phyloP scores from a whole-genome alignment of 139 green algal species.

The Asterochloris sp. region DNA sequence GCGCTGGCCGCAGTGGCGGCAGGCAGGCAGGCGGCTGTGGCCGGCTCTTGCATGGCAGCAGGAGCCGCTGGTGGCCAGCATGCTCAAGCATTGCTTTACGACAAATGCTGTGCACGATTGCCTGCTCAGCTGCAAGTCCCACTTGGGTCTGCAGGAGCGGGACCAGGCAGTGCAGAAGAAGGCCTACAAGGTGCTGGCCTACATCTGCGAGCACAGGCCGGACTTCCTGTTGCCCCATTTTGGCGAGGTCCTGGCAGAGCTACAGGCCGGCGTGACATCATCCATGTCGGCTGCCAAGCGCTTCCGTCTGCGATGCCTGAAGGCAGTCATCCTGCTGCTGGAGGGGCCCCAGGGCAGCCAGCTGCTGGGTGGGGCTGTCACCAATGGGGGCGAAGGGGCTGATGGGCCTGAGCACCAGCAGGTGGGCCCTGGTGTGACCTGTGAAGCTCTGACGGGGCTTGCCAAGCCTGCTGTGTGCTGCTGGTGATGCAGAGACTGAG shows the following conservation, averaged over 20 bases:
- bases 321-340: conserved; percentile 44
- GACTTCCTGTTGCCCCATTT: conserved; percentile 38
- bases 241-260: conserved; percentile 44
- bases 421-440: too few species aligned
- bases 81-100: not conserved
- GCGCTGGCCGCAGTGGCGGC: not conserved
- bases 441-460: too few species aligned
- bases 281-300: conserved; percentile 67
- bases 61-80: not conserved
- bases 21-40: not conserved
- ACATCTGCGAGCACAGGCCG: conserved; percentile 50
- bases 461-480: too few species aligned
- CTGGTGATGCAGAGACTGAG: too few species aligned
- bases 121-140: not conserved
- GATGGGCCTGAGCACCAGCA: too few species aligned
- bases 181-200: conserved; percentile 87
- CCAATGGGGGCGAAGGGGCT: too few species aligned
- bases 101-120: not conserved
- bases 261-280: conserved; percentile 40
- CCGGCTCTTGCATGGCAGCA: not conserved
- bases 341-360: not conserved
- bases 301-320: conserved; percentile 73
- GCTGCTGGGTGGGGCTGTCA: too few species aligned
- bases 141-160: conserved; percentile 34
- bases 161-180: conserved; percentile 89